These are phyloP conservation scores for Lentinula novae-zelandiae DNA, from an alignment of 1,284 basidiomycete genomes.

Conservation along the genomic window DNA sequence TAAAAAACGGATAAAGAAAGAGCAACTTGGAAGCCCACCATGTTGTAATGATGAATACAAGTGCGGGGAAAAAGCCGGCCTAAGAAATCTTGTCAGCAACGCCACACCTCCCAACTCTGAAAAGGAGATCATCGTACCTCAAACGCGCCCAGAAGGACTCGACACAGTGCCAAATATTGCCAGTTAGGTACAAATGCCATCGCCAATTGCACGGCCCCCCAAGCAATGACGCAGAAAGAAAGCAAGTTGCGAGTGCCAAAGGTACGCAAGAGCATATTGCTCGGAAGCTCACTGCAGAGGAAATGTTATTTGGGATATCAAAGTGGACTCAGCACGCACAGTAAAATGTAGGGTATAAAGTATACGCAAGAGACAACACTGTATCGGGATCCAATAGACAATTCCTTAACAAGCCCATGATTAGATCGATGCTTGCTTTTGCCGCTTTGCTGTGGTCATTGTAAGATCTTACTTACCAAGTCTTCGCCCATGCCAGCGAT, in stretches of 20 bases:
- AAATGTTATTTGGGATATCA: background rate
- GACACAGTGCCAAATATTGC: constrained; percentile 34
- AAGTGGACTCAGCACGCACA: constrained; percentile 26
- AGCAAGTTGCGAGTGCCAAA: constrained; percentile 38
- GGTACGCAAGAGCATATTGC: constrained; percentile 36
- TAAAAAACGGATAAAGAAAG: background rate
- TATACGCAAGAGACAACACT: constrained; percentile 42
- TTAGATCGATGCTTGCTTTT: background rate
- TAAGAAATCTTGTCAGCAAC: constrained; percentile 22
- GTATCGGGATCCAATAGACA: constrained; percentile 33
- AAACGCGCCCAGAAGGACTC: constrained; percentile 38
- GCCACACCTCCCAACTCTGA: constrained; percentile 21
- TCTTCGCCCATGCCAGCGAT: constrained; percentile 40
- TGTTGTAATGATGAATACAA: constrained; percentile 43
- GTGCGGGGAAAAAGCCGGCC: constrained; percentile 44
- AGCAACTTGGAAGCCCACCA: constrained; percentile 28
- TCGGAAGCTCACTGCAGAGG: constrained; percentile 37
- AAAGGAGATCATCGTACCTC: constrained; percentile 33
- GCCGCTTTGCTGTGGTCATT: background rate
- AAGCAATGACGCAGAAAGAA: constrained; percentile 36
- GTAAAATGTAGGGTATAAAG: constrained; percentile 42
- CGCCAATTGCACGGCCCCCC: constrained; percentile 39
- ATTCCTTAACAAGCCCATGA: background rate
- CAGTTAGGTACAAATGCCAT: constrained; percentile 44
- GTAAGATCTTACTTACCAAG: constrained; percentile 26